A percentile compares a stretch with the other conserved stretches of the same genome.
These are phyloP conservation scores for Grammothele lineata DNA, from an alignment of 768 basidiomycete species.

Conservation along the genomic window DNA sequence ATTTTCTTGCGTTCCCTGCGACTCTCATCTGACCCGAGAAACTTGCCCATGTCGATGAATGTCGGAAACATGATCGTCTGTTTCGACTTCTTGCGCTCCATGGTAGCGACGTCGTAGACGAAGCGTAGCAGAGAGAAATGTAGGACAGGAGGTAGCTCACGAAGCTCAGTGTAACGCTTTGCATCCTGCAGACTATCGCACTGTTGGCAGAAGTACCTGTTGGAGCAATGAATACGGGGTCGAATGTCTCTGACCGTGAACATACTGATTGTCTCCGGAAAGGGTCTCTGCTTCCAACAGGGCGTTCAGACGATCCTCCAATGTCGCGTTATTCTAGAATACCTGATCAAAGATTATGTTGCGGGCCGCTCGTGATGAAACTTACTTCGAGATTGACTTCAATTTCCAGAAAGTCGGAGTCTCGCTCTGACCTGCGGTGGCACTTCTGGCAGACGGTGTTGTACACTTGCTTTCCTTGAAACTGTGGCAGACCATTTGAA, in stretches of 20 bases:
- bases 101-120: conserved; percentile 72
- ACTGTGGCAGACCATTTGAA: conserved; percentile 49
- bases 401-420: conserved; percentile 78
- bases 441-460: conserved; percentile 77
- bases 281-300: conserved; percentile 68
- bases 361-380: background rate
- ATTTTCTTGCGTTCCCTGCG: conserved; percentile 10
- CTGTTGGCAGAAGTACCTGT: conserved; percentile 76
- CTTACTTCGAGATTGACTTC: conserved; percentile 79
- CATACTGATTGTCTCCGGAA: conserved; percentile 77
- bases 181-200: conserved; percentile 78
- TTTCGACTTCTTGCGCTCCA: conserved; percentile 87
- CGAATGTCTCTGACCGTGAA: background rate
- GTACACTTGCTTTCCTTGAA: conserved; percentile 83
- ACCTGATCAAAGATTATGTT: background rate
- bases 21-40: conserved; percentile 35
- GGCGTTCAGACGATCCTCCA: conserved; percentile 69
- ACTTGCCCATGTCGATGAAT: conserved; percentile 67
- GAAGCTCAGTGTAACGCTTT: conserved; percentile 67
- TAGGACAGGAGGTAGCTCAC: conserved; percentile 76
- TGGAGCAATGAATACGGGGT: background rate
- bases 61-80: conserved; percentile 75
- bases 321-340: conserved; percentile 59
- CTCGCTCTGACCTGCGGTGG: conserved; percentile 58
- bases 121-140: conserved; percentile 95